A percentile compares a stretch with the other conserved stretches of the same genome.
Conservation (phyloP, 257 asterid genomes). For the Gentiana macrophylla region DNA sequence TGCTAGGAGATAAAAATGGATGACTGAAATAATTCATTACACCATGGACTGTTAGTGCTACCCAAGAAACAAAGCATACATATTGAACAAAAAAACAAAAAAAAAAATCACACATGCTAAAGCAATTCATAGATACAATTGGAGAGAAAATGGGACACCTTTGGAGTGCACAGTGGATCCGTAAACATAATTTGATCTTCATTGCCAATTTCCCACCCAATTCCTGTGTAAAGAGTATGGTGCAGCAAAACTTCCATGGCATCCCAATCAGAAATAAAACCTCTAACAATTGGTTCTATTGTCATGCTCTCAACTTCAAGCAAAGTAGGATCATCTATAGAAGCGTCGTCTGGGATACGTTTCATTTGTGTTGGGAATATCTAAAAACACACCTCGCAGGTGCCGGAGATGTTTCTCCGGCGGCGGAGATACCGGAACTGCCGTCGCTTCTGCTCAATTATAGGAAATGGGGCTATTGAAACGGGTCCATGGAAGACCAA, state of each 20-base stretch:
- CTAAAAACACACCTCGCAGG: constrained; percentile 17
- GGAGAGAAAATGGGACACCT: constrained; percentile 30
- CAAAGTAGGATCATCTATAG: constrained; percentile 40
- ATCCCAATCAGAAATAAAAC: constrained; percentile 88
- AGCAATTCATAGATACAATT: too few species aligned
- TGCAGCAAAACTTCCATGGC: constrained; percentile 86
- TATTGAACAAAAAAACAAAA: too few species aligned
- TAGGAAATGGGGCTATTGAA: too few species aligned
- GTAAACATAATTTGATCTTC: constrained; percentile 94
- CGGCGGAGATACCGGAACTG: too few species aligned
- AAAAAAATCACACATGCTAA: too few species aligned
- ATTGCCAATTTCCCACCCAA: constrained; percentile 97
- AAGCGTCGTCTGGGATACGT: constrained; percentile 55
- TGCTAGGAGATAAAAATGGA: too few species aligned
- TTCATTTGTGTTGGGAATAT: constrained; percentile 79
- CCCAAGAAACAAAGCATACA: too few species aligned
- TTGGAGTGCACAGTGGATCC: constrained; percentile 90
- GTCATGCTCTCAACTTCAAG: constrained; percentile 27
- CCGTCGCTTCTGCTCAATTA: too few species aligned
- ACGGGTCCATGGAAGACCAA: too few species aligned
- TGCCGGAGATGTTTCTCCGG: too few species aligned
- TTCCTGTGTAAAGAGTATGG: constrained; percentile 66
- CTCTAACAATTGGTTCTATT: constrained; percentile 81
- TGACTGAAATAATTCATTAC: too few species aligned
- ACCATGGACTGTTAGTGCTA: too few species aligned